Base-by-base conservation (phyloP, 805 yeast genomes). In the Teunomyces funiuensis region DNA sequence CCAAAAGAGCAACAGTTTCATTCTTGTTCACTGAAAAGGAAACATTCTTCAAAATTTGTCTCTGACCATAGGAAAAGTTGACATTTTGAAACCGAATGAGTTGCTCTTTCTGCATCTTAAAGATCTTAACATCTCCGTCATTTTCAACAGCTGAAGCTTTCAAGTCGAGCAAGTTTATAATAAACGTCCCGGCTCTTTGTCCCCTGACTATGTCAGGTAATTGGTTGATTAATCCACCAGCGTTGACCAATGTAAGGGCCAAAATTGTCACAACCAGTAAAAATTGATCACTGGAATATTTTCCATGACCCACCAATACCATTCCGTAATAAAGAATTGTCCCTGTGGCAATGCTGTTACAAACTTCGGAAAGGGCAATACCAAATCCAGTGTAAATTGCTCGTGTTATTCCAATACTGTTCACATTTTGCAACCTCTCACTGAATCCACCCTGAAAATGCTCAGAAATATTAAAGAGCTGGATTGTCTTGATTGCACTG, bases 151-250 rank as follows among this genome's bases (percentile, higher is more conserved):
- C 41, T 37, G 70, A 67, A 11, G 65, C 60, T 4, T 52, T 49
- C 16, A 68, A 43, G 1, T 58, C 53, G 19, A 75, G 43, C 2
- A 84, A 52, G 15, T 63, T 59, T 40, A 76, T 63, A 1, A 84
- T 61, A 37, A 52, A 54, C 2, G 77, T 71, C 0, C 83, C 88
- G 7, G 87, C 88, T 51, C 90, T 66, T 54, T 87, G 83, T 0
- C 96, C 96, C 44, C 89, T 76, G 15, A 84, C 76, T 3, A 89
- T 74, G 45, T 83, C 86, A 0, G 98, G 96, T n/a, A 90, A 65
- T 43, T 82, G 80, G 11, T 73, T 61, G 30, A 89, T 63, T 18
- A 86, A 53, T 15, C 73, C 66, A 3, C 82, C 74, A 13, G 91
- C 78, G 10, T 81, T 77, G 38, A 82, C 73, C 22, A 88, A 66